Evolutionary conservation across 139 green algal genomes (phyloP).

Genomic region (Penium margaritaceum): DNA sequence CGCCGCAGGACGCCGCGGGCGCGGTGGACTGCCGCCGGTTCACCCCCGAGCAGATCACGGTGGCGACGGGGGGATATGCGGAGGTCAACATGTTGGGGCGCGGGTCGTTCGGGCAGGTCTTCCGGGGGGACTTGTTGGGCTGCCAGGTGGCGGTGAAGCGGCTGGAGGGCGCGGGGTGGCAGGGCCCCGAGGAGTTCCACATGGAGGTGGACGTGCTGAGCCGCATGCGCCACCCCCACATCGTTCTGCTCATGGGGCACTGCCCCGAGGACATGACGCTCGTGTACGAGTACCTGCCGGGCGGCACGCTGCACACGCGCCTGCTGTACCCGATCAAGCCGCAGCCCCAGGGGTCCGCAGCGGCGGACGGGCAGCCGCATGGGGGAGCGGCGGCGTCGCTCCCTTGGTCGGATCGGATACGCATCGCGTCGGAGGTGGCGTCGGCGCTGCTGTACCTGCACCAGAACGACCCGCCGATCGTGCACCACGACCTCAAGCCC

Average conservation of each 20-base stretch:
- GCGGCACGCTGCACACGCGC: not conserved
- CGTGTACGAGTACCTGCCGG: conserved; percentile 6
- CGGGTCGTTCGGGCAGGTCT: conserved; percentile 3
- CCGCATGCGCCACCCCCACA: conserved; percentile 7
- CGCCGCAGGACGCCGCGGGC: too few species aligned
- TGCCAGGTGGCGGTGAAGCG: not conserved
- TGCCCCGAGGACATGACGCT: not conserved
- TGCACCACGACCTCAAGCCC: conserved; percentile 13
- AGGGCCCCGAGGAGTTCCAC: not conserved
- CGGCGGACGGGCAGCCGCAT: too few species aligned
- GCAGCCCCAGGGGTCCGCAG: too few species aligned
- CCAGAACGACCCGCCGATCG: conserved; percentile 11
- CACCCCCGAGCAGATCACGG: not conserved
- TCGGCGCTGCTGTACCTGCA: conserved; percentile 10
- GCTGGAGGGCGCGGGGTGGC: conserved; percentile 1
- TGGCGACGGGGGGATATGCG: not conserved
- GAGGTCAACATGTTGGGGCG: not conserved
- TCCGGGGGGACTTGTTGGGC: not conserved
- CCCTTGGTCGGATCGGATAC: not conserved
- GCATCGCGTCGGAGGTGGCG: not conserved
- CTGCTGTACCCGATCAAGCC: too few species aligned
- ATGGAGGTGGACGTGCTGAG: conserved; percentile 4
- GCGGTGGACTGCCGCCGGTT: not conserved
- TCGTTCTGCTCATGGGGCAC: conserved; percentile 6
- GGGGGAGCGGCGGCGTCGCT: not conserved